Percentiles rank a stretch among this genome's conserved stretches.
Evolutionary conservation across 441 rosid genomes (phyloP).

Genomic region (Raphanus hybrid): DNA sequence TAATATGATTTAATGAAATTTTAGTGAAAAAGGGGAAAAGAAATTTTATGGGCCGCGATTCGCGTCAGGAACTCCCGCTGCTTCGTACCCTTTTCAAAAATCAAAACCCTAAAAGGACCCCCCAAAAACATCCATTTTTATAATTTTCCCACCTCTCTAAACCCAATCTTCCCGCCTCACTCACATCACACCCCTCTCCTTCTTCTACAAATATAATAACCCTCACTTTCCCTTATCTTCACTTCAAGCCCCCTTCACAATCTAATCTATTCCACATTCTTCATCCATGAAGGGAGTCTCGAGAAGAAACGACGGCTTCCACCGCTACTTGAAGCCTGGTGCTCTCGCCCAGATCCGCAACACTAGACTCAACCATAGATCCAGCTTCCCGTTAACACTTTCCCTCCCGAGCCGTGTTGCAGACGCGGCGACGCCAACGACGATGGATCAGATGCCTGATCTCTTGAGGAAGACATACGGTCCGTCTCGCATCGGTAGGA

Average conservation of each 20-base stretch:
- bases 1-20: no score
- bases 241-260: background rate
- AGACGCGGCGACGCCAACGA: slow-evolving; percentile 23
- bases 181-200: no score
- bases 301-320: slow-evolving; percentile 42
- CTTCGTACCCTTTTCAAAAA: no score
- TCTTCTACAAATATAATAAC: background rate
- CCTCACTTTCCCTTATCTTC: slow-evolving; percentile 3
- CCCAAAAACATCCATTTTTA: no score
- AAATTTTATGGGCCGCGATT: no score
- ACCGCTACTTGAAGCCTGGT: slow-evolving; percentile 65
- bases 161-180: no score
- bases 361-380: slow-evolving; percentile 55
- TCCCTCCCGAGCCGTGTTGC: background rate
- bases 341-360: slow-evolving; percentile 68
- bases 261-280: slow-evolving; percentile 9
- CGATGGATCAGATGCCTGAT: slow-evolving; percentile 42
- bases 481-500: slow-evolving; percentile 50
- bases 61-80: no score
- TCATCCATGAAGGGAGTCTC: slow-evolving; percentile 39
- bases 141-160: no score
- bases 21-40: no score
- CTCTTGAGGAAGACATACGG: slow-evolving; percentile 45
- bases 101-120: no score
- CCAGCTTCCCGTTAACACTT: slow-evolving; percentile 25